These are phyloP conservation scores for Excoecaria cochinchinensis DNA, from an alignment of 345 rosid genomes.

Conservation along the genomic window DNA sequence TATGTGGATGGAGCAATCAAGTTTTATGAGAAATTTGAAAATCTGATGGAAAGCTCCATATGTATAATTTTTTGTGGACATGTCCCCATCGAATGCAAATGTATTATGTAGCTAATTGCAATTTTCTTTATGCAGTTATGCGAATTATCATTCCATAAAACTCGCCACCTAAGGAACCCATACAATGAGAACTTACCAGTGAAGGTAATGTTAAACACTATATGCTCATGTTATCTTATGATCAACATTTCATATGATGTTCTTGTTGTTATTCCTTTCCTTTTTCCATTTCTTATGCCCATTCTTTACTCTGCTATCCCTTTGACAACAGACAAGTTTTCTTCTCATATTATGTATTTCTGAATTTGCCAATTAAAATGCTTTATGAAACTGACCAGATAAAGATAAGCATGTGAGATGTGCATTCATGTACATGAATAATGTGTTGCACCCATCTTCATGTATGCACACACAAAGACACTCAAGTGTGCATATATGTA, in stretches of 20 bases:
- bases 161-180: slow-evolving; percentile 92
- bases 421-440: neutral
- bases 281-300: neutral
- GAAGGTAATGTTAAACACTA: slow-evolving; percentile 52
- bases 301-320: neutral
- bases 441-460: too few species aligned
- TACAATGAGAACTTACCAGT: slow-evolving; percentile 97
- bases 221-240: slow-evolving; percentile 3
- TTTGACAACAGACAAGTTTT: neutral
- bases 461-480: neutral
- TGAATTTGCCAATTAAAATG: neutral
- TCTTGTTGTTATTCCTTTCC: neutral
- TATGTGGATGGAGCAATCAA: slow-evolving; percentile 4
- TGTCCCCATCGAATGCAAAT: slow-evolving; percentile 6
- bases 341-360: neutral
- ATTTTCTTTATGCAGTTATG: slow-evolving; percentile 63
- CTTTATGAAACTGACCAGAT: neutral
- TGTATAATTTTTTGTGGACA: neutral
- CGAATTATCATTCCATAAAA: slow-evolving; percentile 90
- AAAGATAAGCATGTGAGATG: neutral
- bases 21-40: neutral
- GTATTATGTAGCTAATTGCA: slow-evolving; percentile 25
- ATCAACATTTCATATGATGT: neutral
- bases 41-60: neutral
- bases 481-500: neutral